Evolutionary conservation across 768 basidiomycete species (phyloP).

Genomic region (Leccinellum albellum): DNA sequence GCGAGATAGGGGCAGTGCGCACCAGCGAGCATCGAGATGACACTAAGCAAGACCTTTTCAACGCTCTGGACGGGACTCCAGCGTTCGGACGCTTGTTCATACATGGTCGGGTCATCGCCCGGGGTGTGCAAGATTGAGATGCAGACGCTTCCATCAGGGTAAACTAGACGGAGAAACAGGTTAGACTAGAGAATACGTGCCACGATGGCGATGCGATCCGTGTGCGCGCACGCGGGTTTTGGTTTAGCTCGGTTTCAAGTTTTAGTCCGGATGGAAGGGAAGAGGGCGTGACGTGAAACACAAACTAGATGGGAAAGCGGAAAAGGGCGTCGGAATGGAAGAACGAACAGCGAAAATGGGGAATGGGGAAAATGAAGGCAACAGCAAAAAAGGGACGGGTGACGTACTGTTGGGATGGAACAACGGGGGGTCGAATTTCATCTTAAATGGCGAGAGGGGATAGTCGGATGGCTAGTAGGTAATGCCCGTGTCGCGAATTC

Average conservation of each 20-base stretch:
- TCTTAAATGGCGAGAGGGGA: slow-evolving; percentile 97
- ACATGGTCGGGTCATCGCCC: slow-evolving; percentile 87
- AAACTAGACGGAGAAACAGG: slow-evolving; percentile 51
- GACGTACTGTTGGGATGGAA: slow-evolving; percentile 94
- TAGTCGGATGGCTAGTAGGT: slow-evolving; percentile 74
- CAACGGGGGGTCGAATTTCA: slow-evolving; percentile 96
- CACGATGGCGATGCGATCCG: background rate
- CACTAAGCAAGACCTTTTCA: slow-evolving; percentile 93
- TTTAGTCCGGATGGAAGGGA: background rate
- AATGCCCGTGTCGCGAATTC: background rate
- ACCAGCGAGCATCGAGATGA: slow-evolving; percentile 97
- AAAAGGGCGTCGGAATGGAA: background rate
- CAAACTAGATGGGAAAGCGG: background rate
- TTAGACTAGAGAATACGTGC: background rate
- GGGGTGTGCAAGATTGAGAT: slow-evolving; percentile 97
- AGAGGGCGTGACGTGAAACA: background rate
- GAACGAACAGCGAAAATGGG: too few relatives aligned
- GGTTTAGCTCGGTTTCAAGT: background rate
- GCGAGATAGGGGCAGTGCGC: slow-evolving; percentile 17
- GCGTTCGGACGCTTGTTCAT: slow-evolving; percentile 91
- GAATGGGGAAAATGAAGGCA: too few relatives aligned
- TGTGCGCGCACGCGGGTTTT: background rate
- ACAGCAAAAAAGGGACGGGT: background rate
- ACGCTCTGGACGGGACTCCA: slow-evolving; percentile 99
- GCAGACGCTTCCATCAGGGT: slow-evolving; percentile 94